Conservation (phyloP, 2,329 filamentous ascomycete genomes). For the Alternaria sp. region DNA sequence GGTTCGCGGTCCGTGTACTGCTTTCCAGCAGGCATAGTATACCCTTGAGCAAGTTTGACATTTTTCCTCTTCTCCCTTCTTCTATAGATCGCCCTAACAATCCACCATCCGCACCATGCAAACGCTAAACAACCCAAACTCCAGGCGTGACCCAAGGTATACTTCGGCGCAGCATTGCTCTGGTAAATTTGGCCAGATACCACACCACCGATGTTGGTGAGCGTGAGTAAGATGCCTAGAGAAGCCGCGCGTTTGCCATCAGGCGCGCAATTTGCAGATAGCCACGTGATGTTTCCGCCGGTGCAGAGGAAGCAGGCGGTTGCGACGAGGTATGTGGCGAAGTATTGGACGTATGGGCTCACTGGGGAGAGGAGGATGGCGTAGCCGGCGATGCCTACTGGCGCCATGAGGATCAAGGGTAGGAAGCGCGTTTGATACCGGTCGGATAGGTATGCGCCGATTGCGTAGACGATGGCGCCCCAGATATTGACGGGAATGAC, state of each 20-base stretch:
- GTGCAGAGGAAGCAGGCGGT: slow-evolving; percentile 45
- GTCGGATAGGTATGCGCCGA: slow-evolving; percentile 50
- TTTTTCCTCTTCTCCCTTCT: slow-evolving; percentile 44
- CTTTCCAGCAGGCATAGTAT: slow-evolving; percentile 16
- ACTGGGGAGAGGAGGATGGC: slow-evolving; percentile 38
- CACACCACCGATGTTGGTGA: slow-evolving; percentile 45
- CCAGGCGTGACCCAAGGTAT: slow-evolving; percentile 45
- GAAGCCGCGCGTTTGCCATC: slow-evolving; percentile 44
- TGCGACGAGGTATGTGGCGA: slow-evolving; percentile 42
- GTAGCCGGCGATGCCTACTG: slow-evolving; percentile 40
- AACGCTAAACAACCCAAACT: slow-evolving; percentile 44
- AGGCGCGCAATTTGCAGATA: slow-evolving; percentile 39
- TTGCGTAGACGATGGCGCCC: slow-evolving; percentile 49
- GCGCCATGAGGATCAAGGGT: slow-evolving; percentile 42
- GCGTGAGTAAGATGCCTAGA: slow-evolving; percentile 38
- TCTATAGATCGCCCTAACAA: slow-evolving; percentile 40
- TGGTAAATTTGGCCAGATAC: slow-evolving; percentile 44
- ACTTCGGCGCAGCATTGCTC: slow-evolving; percentile 33
- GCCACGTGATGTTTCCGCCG: slow-evolving; percentile 44
- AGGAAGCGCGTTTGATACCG: slow-evolving; percentile 48
- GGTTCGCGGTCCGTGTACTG: slow-evolving; percentile 40
- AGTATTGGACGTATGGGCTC: slow-evolving; percentile 34
- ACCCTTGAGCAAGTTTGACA: slow-evolving; percentile 27
- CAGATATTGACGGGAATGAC: slow-evolving; percentile 53
- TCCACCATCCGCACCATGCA: slow-evolving; percentile 50